A percentile compares a stretch with the other conserved stretches of the same genome.
These are phyloP conservation scores for Hypoxylon fuscum DNA, from an alignment of 495 filamentous ascomycete species.

Conservation along the genomic window DNA sequence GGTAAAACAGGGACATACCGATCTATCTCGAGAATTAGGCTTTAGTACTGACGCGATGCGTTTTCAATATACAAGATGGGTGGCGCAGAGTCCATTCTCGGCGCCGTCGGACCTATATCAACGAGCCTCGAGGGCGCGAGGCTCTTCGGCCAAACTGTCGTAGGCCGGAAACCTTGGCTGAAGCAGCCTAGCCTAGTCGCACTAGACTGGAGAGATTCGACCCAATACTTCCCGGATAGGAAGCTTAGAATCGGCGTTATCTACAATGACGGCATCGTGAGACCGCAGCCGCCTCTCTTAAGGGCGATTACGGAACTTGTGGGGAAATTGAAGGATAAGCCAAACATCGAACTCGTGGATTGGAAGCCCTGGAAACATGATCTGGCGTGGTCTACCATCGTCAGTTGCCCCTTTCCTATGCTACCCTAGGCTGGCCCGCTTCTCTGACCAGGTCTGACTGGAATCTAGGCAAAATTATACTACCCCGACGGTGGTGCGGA, in stretches of 20 bases:
- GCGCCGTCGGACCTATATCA: slow-evolving; percentile 70
- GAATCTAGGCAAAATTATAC: slow-evolving; percentile 49
- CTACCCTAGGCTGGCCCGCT: background rate
- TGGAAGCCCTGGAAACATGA: slow-evolving; percentile 73
- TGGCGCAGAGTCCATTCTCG: slow-evolving; percentile 68
- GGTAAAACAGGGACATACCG: too few relatives aligned
- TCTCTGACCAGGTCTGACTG: background rate
- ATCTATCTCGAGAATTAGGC: too few relatives aligned
- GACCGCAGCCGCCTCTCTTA: slow-evolving; percentile 74
- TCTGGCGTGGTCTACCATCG: slow-evolving; percentile 67
- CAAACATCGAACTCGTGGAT: slow-evolving; percentile 64
- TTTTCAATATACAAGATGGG: too few relatives aligned
- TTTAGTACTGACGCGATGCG: too few relatives aligned
- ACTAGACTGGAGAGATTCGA: slow-evolving; percentile 64
- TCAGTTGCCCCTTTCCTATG: slow-evolving; percentile 20
- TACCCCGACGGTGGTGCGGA: slow-evolving; percentile 66
- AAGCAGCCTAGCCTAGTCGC: slow-evolving; percentile 66
- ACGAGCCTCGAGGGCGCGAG: slow-evolving; percentile 69
- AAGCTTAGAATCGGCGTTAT: slow-evolving; percentile 73
- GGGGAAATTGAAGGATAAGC: slow-evolving; percentile 59
- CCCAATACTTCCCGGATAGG: slow-evolving; percentile 38
- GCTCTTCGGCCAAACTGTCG: slow-evolving; percentile 68
- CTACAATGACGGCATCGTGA: slow-evolving; percentile 75
- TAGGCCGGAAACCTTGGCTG: slow-evolving; percentile 70
- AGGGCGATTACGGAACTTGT: slow-evolving; percentile 66